A percentile compares a stretch with the other conserved stretches of the same genome.
These are phyloP conservation scores for Arthrobotrys sinensis DNA, from an alignment of 2,329 filamentous ascomycete genomes.

Conservation along the genomic window DNA sequence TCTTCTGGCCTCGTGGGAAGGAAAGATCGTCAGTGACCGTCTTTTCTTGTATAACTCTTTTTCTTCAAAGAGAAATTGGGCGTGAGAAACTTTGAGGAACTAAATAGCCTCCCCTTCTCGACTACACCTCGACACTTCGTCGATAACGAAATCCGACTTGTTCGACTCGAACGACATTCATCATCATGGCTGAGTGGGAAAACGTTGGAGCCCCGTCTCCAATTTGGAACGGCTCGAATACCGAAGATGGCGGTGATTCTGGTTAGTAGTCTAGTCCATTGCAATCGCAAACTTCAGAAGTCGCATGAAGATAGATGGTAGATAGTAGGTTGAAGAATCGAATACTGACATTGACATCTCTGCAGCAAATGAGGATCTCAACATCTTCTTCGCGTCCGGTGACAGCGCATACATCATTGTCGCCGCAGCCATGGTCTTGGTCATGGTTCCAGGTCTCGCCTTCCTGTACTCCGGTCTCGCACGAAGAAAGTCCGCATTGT, in stretches of 20 bases:
- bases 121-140: slow-evolving; percentile 27
- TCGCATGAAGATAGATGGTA: neutral
- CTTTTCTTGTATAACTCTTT: slow-evolving; percentile 41
- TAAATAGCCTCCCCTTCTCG: slow-evolving; percentile 36
- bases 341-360: slow-evolving; percentile 35
- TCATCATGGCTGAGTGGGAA: slow-evolving; percentile 55
- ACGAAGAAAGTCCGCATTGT: slow-evolving; percentile 96
- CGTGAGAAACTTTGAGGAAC: slow-evolving; percentile 56
- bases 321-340: neutral
- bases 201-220: slow-evolving; percentile 56
- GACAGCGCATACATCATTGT: slow-evolving; percentile 96
- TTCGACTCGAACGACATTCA: slow-evolving; percentile 12
- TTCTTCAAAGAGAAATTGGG: slow-evolving; percentile 2
- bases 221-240: slow-evolving; percentile 47
- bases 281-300: neutral
- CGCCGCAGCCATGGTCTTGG: slow-evolving; percentile 89
- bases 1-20: slow-evolving; percentile 41
- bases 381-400: slow-evolving; percentile 91
- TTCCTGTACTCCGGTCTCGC: slow-evolving; percentile 98
- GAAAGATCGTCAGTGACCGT: slow-evolving; percentile 55
- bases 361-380: slow-evolving; percentile 85
- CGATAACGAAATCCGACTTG: slow-evolving; percentile 9
- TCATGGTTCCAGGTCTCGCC: slow-evolving; percentile 97
- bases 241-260: slow-evolving; percentile 52
- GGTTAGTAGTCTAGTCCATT: slow-evolving; percentile 33